phyloP scores from a whole-genome alignment of 2,329 filamentous ascomycete genomes.

The Myriosclerotinia curreyana region DNA sequence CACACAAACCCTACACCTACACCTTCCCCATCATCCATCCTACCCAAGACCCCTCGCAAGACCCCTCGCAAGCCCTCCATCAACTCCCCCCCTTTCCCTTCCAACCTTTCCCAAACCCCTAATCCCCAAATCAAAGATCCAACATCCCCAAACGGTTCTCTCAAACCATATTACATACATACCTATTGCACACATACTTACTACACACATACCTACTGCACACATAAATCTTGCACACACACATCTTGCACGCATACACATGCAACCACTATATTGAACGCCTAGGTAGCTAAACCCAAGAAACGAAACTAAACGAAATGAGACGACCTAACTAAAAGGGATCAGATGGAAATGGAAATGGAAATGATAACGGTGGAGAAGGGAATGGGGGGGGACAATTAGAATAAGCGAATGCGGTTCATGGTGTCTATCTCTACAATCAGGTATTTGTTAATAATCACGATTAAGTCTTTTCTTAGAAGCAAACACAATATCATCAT shows the following conservation, averaged over 20 bases:
- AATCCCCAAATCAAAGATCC: not conserved
- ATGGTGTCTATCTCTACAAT: not conserved
- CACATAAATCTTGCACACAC: too few species aligned
- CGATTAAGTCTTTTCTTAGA: constrained; percentile 14
- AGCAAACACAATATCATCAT: not conserved
- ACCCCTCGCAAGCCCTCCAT: not conserved
- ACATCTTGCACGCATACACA: not conserved
- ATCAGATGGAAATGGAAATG: not conserved
- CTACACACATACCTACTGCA: too few species aligned
- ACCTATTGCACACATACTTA: too few species aligned
- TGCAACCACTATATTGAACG: not conserved
- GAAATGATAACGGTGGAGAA: not conserved
- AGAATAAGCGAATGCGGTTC: not conserved
- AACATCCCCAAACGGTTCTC: not conserved
- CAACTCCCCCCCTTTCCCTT: not conserved
- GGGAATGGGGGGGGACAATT: constrained; percentile 1
- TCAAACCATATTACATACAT: not conserved
- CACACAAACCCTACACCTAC: too few species aligned
- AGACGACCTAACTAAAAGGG: not conserved
- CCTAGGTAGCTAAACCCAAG: not conserved
- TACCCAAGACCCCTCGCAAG: not conserved
- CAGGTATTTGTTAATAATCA: constrained; percentile 8
- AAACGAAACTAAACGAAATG: not conserved
- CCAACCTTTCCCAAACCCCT: not conserved
- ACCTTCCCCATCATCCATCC: not conserved